phyloP scores from a whole-genome alignment of 345 rosid genomes.

The Melaleuca quinquenervia region DNA sequence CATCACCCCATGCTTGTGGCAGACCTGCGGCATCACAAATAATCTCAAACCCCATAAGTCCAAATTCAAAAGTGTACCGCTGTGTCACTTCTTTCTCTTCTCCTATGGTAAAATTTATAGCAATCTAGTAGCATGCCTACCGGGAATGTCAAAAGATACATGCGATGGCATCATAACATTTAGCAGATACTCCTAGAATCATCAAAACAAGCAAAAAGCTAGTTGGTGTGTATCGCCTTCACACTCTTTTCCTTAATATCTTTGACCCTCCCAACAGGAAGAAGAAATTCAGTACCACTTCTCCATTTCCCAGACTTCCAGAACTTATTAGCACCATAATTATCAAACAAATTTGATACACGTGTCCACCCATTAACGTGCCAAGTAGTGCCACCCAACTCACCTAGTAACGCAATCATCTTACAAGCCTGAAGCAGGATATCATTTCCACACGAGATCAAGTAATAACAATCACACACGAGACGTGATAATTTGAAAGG shows the following conservation, averaged over 20 bases:
- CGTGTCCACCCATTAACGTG: background rate
- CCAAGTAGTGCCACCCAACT: background rate
- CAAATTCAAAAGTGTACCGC: background rate
- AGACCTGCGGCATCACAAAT: constrained; percentile 37
- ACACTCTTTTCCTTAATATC: background rate
- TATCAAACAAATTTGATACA: background rate
- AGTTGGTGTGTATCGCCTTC: background rate
- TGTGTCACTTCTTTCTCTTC: background rate
- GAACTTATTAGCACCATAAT: background rate
- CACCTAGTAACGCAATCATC: background rate
- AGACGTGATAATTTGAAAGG: background rate
- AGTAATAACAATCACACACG: background rate
- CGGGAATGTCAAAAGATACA: background rate
- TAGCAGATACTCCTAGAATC: background rate
- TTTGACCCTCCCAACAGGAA: background rate
- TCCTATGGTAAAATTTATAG: background rate
- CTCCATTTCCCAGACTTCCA: background rate
- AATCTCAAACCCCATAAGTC: background rate
- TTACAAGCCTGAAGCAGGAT: background rate
- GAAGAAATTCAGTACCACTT: background rate
- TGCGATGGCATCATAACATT: background rate
- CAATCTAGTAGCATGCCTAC: background rate
- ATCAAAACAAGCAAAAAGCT: background rate
- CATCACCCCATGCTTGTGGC: constrained; percentile 90
- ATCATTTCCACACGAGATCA: background rate